Evolutionary conservation across 305 asterid genomes (phyloP).

Genomic region (Nicotiana rustica): DNA sequence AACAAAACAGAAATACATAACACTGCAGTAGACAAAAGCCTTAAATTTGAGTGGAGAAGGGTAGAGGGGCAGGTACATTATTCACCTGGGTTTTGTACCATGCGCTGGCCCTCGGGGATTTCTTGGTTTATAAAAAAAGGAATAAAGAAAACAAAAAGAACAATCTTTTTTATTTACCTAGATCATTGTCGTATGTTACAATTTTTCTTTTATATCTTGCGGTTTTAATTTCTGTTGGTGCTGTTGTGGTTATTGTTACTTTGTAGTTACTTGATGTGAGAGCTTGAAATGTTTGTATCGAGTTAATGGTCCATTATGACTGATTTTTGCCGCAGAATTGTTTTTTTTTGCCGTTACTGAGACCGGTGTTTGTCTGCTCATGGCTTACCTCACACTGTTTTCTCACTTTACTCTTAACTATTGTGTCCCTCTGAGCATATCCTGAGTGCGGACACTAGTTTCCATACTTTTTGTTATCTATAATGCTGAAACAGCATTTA

Average conservation of each 20-base stretch:
- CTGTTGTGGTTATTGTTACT: background rate
- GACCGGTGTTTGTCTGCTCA: background rate
- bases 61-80: too few species aligned
- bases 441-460: background rate
- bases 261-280: background rate
- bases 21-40: too few species aligned
- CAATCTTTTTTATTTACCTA: background rate
- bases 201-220: background rate
- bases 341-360: background rate
- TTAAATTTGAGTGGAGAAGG: too few species aligned
- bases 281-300: constrained; percentile 12
- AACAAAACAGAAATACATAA: too few species aligned
- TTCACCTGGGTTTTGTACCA: too few species aligned
- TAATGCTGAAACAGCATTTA: background rate
- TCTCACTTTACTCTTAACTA: background rate
- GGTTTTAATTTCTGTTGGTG: background rate
- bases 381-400: background rate
- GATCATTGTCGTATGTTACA: too few species aligned
- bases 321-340: background rate
- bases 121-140: too few species aligned
- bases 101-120: too few species aligned
- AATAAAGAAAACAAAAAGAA: background rate
- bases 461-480: background rate
- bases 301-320: background rate
- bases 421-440: background rate